Percentiles rank a stretch among this genome's conserved stretches.
Conservation (phyloP, 1,284 basidiomycete species). For the Puccinia triticina region DNA sequence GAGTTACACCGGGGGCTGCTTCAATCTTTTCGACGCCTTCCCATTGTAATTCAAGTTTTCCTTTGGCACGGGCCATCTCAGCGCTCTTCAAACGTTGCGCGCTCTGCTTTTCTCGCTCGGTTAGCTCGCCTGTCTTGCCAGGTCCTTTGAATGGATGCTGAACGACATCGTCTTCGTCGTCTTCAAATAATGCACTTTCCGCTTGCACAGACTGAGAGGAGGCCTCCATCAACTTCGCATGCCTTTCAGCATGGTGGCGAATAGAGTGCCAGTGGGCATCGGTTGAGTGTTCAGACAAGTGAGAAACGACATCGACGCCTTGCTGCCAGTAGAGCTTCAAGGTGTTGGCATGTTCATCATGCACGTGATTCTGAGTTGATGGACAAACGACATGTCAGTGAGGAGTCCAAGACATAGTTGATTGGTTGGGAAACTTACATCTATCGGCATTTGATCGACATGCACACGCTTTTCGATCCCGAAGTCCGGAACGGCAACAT, state of each 20-base stretch:
- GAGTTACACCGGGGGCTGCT: slow-evolving; percentile 48
- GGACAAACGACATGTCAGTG: neutral
- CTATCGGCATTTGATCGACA: slow-evolving; percentile 97
- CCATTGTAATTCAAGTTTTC: slow-evolving; percentile 33
- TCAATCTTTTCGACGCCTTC: slow-evolving; percentile 49
- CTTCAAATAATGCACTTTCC: slow-evolving; percentile 83
- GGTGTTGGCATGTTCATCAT: slow-evolving; percentile 85
- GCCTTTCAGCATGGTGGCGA: slow-evolving; percentile 81
- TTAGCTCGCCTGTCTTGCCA: slow-evolving; percentile 11
- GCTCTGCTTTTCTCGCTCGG: slow-evolving; percentile 41
- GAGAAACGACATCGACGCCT: slow-evolving; percentile 78
- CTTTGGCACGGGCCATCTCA: slow-evolving; percentile 39
- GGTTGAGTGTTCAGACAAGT: slow-evolving; percentile 83
- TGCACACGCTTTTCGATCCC: slow-evolving; percentile 66
- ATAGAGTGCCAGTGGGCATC: slow-evolving; percentile 85
- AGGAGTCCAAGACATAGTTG: neutral
- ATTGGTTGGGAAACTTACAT: slow-evolving; percentile 65
- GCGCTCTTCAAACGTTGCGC: slow-evolving; percentile 43
- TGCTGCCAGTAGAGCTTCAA: slow-evolving; percentile 75
- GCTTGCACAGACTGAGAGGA: slow-evolving; percentile 76
- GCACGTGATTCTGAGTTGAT: slow-evolving; percentile 74
- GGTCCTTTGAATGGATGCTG: slow-evolving; percentile 43
- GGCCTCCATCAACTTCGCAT: slow-evolving; percentile 75
- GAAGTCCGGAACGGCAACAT: slow-evolving; percentile 69
- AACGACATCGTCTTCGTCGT: slow-evolving; percentile 68